Conservation (phyloP, 169 alveolate species). For the Theileria parva region DNA sequence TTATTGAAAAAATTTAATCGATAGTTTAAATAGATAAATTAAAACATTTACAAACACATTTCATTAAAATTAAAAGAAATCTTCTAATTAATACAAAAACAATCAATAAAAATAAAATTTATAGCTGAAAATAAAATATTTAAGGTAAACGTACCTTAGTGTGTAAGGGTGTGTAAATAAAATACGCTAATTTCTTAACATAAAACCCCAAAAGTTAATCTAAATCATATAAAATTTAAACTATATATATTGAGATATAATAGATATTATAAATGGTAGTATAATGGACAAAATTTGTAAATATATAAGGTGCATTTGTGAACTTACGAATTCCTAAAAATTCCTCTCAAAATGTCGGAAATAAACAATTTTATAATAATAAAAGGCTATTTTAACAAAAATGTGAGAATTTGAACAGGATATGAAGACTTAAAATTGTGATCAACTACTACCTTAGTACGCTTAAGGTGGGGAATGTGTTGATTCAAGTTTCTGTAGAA, state of each 20-base stretch:
- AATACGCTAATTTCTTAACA: not conserved
- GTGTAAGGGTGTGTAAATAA: slow-evolving; percentile 24
- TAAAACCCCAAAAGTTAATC: not conserved
- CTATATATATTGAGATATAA: not conserved
- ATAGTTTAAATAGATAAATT: not conserved
- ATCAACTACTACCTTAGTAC: not conserved
- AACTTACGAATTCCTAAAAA: slow-evolving; percentile 5
- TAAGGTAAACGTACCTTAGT: slow-evolving; percentile 9
- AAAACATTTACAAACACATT: not conserved
- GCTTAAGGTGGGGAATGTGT: slow-evolving; percentile 21
- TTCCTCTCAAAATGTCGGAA: not conserved
- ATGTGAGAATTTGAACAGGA: not conserved
- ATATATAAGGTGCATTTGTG: slow-evolving; percentile 24
- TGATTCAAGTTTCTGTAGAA: not conserved
- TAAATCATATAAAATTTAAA: not conserved
- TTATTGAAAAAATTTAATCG: not conserved
- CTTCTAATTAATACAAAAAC: not conserved
- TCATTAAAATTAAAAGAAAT: not conserved
- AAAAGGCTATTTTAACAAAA: not conserved
- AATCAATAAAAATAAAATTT: not conserved
- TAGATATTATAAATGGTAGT: not conserved
- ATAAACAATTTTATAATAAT: not conserved
- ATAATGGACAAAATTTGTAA: not conserved
- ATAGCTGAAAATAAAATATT: not conserved
- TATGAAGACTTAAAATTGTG: not conserved